A percentile compares a stretch with the other conserved stretches of the same genome.
Conservation (phyloP, 306 rosid genomes). For the Lotus japonicus region DNA sequence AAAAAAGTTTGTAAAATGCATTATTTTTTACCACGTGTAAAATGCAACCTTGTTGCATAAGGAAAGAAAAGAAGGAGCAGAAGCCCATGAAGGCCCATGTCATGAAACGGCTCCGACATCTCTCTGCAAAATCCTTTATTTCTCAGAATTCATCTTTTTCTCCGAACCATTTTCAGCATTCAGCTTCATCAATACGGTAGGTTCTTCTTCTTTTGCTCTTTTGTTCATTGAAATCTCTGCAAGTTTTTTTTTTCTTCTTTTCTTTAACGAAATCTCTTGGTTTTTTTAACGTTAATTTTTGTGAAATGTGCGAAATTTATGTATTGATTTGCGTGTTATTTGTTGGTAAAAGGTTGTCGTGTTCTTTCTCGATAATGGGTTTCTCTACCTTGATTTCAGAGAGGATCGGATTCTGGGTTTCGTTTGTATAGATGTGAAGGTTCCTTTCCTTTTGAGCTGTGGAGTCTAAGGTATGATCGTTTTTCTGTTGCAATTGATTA, state of each 20-base stretch:
- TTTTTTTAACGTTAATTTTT: background rate
- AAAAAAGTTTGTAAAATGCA: no score
- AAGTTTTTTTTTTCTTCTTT: background rate
- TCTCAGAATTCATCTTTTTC: no score
- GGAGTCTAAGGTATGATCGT: conserved; percentile 31
- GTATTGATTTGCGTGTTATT: conserved; percentile 8
- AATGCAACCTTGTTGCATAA: no score
- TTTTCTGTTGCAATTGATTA: background rate
- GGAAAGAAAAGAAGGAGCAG: no score
- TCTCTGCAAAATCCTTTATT: conserved; percentile 8
- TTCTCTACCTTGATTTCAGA: conserved; percentile 20
- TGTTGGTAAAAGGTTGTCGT: background rate
- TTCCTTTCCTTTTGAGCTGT: conserved; percentile 39
- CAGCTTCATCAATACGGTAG: conserved; percentile 33
- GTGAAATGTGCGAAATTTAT: conserved; percentile 9
- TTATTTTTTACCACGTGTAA: no score
- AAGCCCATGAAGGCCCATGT: no score
- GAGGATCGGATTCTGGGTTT: conserved; percentile 25
- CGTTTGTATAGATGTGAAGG: conserved; percentile 32
- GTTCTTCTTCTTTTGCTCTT: background rate
- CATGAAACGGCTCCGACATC: no score
- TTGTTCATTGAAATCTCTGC: background rate
- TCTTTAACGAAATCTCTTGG: background rate
- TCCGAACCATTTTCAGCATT: conserved; percentile 24
- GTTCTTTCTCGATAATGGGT: background rate